Percentiles rank a stretch among this genome's conserved stretches.
These are phyloP conservation scores for Evernia prunastri DNA, from an alignment of 495 filamentous ascomycete genomes.

Conservation along the genomic window DNA sequence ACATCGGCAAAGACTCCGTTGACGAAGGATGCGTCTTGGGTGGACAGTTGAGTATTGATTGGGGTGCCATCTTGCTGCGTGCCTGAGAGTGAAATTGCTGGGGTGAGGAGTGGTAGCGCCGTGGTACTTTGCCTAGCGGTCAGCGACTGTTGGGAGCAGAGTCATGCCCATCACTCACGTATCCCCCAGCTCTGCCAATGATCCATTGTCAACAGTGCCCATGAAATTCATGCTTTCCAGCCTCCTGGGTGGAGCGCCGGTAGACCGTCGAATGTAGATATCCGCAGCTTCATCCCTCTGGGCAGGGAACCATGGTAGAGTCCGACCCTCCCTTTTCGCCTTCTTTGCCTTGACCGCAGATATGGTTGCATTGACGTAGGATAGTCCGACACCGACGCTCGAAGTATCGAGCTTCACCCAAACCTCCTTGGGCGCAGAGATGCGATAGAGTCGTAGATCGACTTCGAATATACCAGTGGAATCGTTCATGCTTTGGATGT, in stretches of 20 bases:
- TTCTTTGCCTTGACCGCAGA: constrained; percentile 29
- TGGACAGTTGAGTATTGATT: constrained; percentile 55
- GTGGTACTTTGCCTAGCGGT: constrained; percentile 7
- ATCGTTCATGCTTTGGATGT: constrained; percentile 57
- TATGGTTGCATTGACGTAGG: constrained; percentile 55
- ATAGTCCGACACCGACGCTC: constrained; percentile 52
- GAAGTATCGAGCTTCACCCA: constrained; percentile 51
- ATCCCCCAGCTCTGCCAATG: not conserved
- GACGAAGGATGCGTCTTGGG: constrained; percentile 62
- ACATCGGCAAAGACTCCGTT: constrained; percentile 56
- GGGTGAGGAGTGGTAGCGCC: constrained; percentile 52
- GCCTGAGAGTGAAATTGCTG: constrained; percentile 53
- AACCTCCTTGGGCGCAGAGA: constrained; percentile 48
- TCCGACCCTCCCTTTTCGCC: constrained; percentile 16
- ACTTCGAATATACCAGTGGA: constrained; percentile 60
- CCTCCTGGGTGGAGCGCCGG: not conserved
- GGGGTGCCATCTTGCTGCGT: constrained; percentile 36
- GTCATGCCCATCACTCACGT: not conserved
- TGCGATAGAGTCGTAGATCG: constrained; percentile 61
- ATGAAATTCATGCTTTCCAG: not conserved
- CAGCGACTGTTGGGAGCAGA: not conserved
- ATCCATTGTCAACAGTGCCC: not conserved
- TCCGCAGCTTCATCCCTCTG: constrained; percentile 11
- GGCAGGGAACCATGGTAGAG: not conserved
- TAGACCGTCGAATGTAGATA: constrained; percentile 6